These are phyloP conservation scores for Ceratocystis papillata DNA, from an alignment of 2,329 filamentous ascomycete species.

Conservation along the genomic window DNA sequence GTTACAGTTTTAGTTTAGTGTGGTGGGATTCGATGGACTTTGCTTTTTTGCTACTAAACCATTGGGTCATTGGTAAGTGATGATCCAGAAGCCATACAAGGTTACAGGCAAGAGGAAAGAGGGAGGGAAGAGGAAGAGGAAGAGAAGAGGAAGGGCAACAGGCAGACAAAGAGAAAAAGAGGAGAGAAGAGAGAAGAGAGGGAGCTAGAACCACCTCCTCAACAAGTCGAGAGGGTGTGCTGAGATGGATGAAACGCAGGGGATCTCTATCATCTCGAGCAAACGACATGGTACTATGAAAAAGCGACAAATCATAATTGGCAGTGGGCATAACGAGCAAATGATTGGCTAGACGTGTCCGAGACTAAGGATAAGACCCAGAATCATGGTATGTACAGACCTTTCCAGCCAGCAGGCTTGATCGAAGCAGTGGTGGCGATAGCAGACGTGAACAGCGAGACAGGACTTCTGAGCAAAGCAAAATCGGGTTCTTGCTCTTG, in stretches of 20 bases:
- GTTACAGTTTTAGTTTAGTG: background rate
- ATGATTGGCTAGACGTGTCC: background rate
- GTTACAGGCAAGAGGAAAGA: background rate
- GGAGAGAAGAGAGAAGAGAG: background rate
- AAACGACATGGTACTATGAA: background rate
- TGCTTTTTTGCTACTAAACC: background rate
- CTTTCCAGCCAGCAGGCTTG: background rate
- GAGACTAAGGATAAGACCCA: background rate
- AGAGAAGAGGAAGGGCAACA: background rate
- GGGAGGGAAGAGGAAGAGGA: background rate
- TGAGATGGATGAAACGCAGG: constrained; percentile 1
- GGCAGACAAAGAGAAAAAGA: background rate
- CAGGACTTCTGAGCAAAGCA: too few species aligned
- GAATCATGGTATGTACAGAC: background rate
- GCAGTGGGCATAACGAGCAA: too few species aligned
- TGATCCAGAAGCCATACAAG: constrained; percentile 1
- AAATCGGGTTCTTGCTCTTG: too few species aligned
- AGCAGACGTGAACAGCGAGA: too few species aligned
- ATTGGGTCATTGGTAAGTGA: background rate
- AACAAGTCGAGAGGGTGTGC: background rate
- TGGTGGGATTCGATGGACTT: background rate
- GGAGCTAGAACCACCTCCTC: background rate
- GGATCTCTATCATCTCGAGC: background rate
- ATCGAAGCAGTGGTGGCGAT: background rate
- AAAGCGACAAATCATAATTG: background rate